phyloP scores from a whole-genome alignment of 1,139 yeast genomes.

The Hansenula lynferdii region DNA sequence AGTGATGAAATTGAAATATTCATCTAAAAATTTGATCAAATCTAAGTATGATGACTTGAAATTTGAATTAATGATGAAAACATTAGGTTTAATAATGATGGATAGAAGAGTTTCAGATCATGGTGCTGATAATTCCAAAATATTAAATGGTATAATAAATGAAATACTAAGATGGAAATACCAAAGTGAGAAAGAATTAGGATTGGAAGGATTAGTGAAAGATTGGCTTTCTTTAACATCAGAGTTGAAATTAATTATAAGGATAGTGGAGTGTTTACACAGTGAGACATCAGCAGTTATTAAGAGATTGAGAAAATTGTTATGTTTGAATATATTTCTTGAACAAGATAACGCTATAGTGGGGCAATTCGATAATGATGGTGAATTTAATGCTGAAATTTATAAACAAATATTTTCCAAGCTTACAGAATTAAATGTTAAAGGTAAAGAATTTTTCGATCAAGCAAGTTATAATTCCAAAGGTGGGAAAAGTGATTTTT shows the following conservation, averaged over 20 bases:
- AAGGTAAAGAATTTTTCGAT: too few species aligned
- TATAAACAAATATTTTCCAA: too few species aligned
- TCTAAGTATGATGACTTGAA: neutral
- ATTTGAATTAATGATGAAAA: constrained; percentile 5
- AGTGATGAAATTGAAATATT: constrained; percentile 6
- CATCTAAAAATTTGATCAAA: constrained; percentile 4
- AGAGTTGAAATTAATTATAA: neutral
- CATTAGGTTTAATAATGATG: constrained; percentile 13
- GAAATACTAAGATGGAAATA: constrained; percentile 5
- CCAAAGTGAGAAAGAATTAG: neutral
- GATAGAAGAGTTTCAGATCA: constrained; percentile 10
- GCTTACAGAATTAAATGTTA: too few species aligned
- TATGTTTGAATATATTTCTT: neutral
- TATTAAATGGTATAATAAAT: neutral
- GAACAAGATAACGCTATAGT: neutral
- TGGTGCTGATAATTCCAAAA: neutral
- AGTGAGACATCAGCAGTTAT: neutral
- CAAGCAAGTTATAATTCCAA: too few species aligned
- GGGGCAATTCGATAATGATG: too few species aligned
- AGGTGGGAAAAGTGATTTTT: neutral
- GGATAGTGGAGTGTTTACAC: constrained; percentile 8
- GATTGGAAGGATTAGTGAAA: neutral
- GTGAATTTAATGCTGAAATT: too few species aligned
- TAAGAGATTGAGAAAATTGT: neutral
- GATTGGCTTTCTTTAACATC: constrained; percentile 5